Evolutionary conservation across 208 protist species (phyloP).

Genomic region (Trypanosoma mega): DNA sequence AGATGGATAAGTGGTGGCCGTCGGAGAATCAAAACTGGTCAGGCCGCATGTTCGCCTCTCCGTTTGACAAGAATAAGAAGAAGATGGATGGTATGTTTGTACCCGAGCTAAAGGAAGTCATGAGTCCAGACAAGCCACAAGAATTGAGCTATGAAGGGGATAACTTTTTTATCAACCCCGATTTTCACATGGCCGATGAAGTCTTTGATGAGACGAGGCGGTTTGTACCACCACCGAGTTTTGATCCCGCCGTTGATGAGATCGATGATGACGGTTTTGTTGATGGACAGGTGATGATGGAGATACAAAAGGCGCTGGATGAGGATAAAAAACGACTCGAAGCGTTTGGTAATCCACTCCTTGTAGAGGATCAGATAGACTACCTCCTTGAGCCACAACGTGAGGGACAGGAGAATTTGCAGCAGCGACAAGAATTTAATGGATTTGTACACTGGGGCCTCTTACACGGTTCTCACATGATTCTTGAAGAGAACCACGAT

Average conservation of each 20-base stretch:
- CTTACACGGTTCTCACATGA: constrained; percentile 84
- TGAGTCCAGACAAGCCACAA: constrained; percentile 52
- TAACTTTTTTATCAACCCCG: constrained; percentile 67
- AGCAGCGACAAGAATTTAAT: constrained; percentile 87
- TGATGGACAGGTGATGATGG: constrained; percentile 73
- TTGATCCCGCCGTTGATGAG: constrained; percentile 81
- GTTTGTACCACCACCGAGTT: constrained; percentile 76
- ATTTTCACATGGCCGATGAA: constrained; percentile 82
- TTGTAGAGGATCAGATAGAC: constrained; percentile 86
- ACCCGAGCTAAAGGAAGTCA: constrained; percentile 74
- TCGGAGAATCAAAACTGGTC: constrained; percentile 66
- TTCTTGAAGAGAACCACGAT: constrained; percentile 84
- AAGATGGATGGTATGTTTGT: constrained; percentile 84
- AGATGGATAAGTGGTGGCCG: constrained; percentile 68
- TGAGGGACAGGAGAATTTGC: constrained; percentile 75
- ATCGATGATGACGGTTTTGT: constrained; percentile 85
- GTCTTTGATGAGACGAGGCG: constrained; percentile 73
- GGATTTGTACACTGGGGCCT: constrained; percentile 90
- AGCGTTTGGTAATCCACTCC: constrained; percentile 86
- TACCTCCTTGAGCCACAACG: constrained; percentile 79
- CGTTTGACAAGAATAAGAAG: constrained; percentile 76
- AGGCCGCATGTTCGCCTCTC: constrained; percentile 66
- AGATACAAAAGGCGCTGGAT: constrained; percentile 81
- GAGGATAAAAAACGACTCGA: constrained; percentile 83
- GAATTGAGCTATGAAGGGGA: constrained; percentile 71